phyloP scores from a whole-genome alignment of 176 grass and related monocot genomes.

The Ampelocalamus luodianensis region DNA sequence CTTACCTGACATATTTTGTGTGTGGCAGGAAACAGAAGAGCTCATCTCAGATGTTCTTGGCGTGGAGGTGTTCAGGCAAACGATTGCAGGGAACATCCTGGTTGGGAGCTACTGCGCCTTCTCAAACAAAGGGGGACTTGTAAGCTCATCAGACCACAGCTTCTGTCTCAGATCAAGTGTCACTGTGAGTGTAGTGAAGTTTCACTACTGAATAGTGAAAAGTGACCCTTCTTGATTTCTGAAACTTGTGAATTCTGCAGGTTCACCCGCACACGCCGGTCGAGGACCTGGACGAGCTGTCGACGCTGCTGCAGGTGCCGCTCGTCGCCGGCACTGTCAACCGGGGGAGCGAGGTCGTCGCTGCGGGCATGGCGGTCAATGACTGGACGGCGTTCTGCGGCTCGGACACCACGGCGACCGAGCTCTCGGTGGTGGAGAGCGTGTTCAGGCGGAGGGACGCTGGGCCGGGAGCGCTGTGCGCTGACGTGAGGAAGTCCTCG shows the following conservation, averaged over 20 bases:
- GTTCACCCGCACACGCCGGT: slow-evolving; percentile 87
- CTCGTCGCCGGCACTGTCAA: slow-evolving; percentile 81
- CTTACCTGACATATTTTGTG: not conserved
- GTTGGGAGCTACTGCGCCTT: slow-evolving; percentile 81
- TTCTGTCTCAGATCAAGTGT: not conserved
- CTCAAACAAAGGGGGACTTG: slow-evolving; percentile 84
- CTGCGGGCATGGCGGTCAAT: slow-evolving; percentile 71
- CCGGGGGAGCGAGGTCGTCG: slow-evolving; percentile 75
- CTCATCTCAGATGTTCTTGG: slow-evolving; percentile 77
- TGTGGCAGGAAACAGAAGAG: slow-evolving; percentile 82
- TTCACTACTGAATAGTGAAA: not conserved
- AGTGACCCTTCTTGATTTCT: not conserved
- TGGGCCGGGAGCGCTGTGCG: slow-evolving; percentile 49
- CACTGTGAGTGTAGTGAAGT: not conserved
- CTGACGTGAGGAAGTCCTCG: slow-evolving; percentile 65
- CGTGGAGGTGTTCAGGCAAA: slow-evolving; percentile 84
- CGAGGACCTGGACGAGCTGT: slow-evolving; percentile 91
- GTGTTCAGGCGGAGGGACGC: slow-evolving; percentile 78
- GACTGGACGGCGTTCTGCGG: slow-evolving; percentile 93
- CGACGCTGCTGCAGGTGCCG: slow-evolving; percentile 89
- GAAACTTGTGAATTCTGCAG: slow-evolving; percentile 29
- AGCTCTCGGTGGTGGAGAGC: slow-evolving; percentile 77
- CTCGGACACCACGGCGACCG: slow-evolving; percentile 75
- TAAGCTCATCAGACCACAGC: slow-evolving; percentile 35
- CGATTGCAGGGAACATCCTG: slow-evolving; percentile 84